These are phyloP conservation scores for Lasiodiplodia sp. DNA, from an alignment of 2,329 filamentous ascomycete species.

Conservation along the genomic window DNA sequence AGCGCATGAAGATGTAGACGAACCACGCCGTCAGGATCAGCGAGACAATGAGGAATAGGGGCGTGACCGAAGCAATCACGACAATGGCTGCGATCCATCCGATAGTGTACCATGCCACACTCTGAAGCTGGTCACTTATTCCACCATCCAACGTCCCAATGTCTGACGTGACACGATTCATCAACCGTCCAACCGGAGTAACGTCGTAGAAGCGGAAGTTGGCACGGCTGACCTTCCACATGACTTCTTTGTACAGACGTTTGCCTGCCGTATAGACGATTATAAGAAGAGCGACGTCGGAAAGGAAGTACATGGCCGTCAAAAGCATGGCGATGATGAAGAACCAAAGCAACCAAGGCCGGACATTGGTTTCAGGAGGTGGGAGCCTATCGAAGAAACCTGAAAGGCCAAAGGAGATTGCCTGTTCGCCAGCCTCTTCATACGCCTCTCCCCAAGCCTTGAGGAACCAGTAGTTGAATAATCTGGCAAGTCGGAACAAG, in stretches of 20 bases:
- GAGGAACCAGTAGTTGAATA: constrained; percentile 79
- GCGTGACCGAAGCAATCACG: constrained; percentile 82
- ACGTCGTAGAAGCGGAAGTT: constrained; percentile 92
- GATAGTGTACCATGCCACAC: constrained; percentile 73
- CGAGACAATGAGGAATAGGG: constrained; percentile 77
- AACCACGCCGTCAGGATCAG: constrained; percentile 72
- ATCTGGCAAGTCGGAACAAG: constrained; percentile 68
- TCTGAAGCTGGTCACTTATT: constrained; percentile 77
- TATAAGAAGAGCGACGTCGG: constrained; percentile 73
- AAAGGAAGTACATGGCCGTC: constrained; percentile 59
- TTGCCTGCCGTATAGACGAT: constrained; percentile 82
- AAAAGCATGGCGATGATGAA: constrained; percentile 61
- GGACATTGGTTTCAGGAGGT: constrained; percentile 69
- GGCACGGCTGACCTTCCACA: constrained; percentile 76
- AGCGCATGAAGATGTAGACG: constrained; percentile 75
- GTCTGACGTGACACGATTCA: constrained; percentile 91
- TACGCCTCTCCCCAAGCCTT: constrained; percentile 89
- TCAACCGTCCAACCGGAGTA: constrained; percentile 85
- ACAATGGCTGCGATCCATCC: constrained; percentile 75
- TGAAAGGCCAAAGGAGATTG: constrained; percentile 3
- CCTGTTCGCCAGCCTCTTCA: constrained; percentile 39
- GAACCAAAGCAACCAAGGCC: constrained; percentile 78
- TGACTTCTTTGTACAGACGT: constrained; percentile 74
- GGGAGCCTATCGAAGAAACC: constrained; percentile 60
- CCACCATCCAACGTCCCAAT: constrained; percentile 89